phyloP scores from a whole-genome alignment of 306 rosid species.

The Cercis canadensis region DNA sequence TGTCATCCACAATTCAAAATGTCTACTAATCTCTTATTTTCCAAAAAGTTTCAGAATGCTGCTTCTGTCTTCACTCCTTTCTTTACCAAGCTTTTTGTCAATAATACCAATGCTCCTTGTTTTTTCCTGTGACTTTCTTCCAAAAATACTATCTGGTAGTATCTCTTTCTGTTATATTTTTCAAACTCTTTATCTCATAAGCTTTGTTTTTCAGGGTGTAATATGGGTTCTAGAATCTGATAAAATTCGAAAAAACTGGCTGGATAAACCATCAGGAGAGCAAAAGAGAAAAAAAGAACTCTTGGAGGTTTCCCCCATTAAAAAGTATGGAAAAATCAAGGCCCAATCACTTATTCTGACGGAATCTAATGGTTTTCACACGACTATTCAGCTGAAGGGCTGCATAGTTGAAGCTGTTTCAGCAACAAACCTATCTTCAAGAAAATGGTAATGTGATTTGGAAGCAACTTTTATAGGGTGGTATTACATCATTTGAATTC shows the following conservation, averaged over 20 bases:
- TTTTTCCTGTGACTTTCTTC: slow-evolving; percentile 3
- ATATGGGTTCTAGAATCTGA: slow-evolving; percentile 85
- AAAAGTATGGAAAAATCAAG: slow-evolving; percentile 65
- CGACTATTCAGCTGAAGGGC: slow-evolving; percentile 59
- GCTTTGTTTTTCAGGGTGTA: slow-evolving; percentile 62
- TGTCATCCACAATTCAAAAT: too few species aligned
- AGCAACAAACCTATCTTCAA: slow-evolving; percentile 63
- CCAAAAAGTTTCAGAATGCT: neutral
- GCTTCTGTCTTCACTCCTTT: slow-evolving; percentile 6
- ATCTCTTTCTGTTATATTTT: neutral
- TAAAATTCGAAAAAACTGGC: slow-evolving; percentile 54
- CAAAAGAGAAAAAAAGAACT: slow-evolving; percentile 65
- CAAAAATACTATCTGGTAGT: neutral
- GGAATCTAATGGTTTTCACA: slow-evolving; percentile 63
- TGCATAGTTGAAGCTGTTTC: slow-evolving; percentile 84
- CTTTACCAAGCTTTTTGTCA: neutral
- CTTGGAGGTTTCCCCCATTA: slow-evolving; percentile 71
- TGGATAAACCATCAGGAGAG: slow-evolving; percentile 55
- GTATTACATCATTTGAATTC: slow-evolving; percentile 26
- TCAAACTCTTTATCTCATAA: slow-evolving; percentile 34
- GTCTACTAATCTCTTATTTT: too few species aligned
- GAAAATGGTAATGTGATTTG: slow-evolving; percentile 73
- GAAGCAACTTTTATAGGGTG: slow-evolving; percentile 23
- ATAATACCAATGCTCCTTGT: neutral
- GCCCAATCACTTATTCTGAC: slow-evolving; percentile 56